Conservation (phyloP, 1,284 basidiomycete genomes). For the Megacollybia platyphylla region DNA sequence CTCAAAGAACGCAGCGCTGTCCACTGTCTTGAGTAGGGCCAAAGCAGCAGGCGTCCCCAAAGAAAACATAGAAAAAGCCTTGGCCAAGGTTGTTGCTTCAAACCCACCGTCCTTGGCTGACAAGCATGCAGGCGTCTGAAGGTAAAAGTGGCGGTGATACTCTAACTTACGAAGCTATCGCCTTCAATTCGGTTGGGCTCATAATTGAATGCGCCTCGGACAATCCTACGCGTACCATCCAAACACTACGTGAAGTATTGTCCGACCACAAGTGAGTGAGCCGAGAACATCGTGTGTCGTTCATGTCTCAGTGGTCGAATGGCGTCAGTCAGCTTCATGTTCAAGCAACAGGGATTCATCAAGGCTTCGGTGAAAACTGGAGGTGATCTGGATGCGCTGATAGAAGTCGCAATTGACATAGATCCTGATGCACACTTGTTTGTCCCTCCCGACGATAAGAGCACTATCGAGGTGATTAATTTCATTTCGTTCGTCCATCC, state of each 20-base stretch:
- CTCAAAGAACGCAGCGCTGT: conserved; percentile 48
- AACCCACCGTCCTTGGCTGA: conserved; percentile 3
- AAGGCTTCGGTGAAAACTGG: conserved; percentile 35
- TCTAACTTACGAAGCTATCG: conserved; percentile 64
- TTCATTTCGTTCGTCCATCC: conserved; percentile 17
- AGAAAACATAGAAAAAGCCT: conserved; percentile 62
- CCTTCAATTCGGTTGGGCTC: conserved; percentile 55
- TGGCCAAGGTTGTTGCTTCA: conserved; percentile 38
- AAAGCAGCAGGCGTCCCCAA: conserved; percentile 64
- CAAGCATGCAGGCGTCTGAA: conserved; percentile 28
- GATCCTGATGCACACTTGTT: conserved; percentile 45
- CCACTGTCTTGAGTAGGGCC: conserved; percentile 46
- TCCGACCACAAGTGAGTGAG: conserved; percentile 40
- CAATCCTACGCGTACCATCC: conserved; percentile 60
- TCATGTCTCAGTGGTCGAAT: conserved; percentile 41
- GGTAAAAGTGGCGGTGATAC: conserved; percentile 37
- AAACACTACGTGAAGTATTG: conserved; percentile 50
- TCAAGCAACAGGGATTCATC: conserved; percentile 57
- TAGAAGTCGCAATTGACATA: conserved; percentile 34
- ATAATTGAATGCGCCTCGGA: conserved; percentile 73
- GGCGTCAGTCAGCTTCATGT: conserved; percentile 69
- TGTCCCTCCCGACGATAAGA: conserved; percentile 10
- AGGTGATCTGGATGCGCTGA: conserved; percentile 35
- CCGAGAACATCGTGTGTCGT: conserved; percentile 1
- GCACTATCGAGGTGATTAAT: conserved; percentile 24